Base-by-base conservation (phyloP, 2,329 filamentous ascomycete genomes). In the Aspergillus pseudonomiae region DNA sequence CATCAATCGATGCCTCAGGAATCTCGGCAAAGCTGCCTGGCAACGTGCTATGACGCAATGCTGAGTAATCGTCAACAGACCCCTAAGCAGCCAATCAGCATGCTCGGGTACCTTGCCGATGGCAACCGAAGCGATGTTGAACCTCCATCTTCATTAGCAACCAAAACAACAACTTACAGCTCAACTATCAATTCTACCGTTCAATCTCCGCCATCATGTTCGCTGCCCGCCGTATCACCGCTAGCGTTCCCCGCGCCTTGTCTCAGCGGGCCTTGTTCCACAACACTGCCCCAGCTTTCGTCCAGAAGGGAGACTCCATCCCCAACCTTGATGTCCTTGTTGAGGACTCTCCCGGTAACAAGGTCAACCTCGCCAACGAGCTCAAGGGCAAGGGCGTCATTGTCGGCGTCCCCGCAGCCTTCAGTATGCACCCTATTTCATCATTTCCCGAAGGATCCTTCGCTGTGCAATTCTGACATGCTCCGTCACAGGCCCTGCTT, bases 291-390 rank as follows among this genome's bases (percentile, higher is more conserved):
- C 78, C 78, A 24, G 73, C 75, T 32, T 77, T 79, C 59, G 91
- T 98, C 76, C 86, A 91, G 72, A 88, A 88, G 64, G 94, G 94
- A 74, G 93, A 97, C 78, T 81, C 85, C 69, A 84, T 98, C 61
- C 95, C 94, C 52, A 81, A 88, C 78, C 81, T 94, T 63, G 88
- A 93, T 68, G 88, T 91, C 57, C 86, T 97, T 70, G 89, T 89
- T 68, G 91, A 98, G 81, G 86, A 87, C 80, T 93, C 91, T n/a
- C 94, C 94, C 0, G 93, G 91, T 65, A 96, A 93, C 85, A 95
- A 94, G 80, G 88, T 98, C 78, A 94, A 92, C 80, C 85, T 98
- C 64, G 88, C 91, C 70, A 86, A 90, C 67, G 92, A 96, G 82
- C 85, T 96, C 65, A 84, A 84, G 67, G 88, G 87, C 67, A 91